Evolutionary conservation across 106 monocot genomes (phyloP).

Genomic region (Chionographis japonica): DNA sequence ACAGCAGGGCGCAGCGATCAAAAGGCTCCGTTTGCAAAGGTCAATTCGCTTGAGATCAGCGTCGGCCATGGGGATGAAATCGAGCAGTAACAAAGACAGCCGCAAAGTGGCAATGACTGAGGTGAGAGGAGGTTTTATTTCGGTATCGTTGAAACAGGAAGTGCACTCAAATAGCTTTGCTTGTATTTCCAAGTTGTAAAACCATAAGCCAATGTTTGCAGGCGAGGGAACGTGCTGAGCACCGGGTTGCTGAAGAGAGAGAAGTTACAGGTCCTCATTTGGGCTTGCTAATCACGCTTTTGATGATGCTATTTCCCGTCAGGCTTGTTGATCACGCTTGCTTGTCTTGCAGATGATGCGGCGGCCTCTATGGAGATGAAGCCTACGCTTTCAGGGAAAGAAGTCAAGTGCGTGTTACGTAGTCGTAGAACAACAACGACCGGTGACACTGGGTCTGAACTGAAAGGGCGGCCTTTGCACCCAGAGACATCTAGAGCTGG

Average conservation of each 20-base stretch:
- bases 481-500: no score
- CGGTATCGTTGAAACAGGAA: no score
- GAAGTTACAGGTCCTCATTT: not conserved
- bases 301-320: slow-evolving; percentile 1
- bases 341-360: slow-evolving; percentile 1
- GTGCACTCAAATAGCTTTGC: no score
- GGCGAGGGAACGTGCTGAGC: not conserved
- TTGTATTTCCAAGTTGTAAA: no score
- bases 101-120: not conserved
- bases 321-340: not conserved
- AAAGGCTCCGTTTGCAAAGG: slow-evolving; percentile 1
- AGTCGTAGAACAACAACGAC: no score
- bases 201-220: not conserved
- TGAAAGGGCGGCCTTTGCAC: no score
- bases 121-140: not conserved
- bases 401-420: no score
- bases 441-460: no score
- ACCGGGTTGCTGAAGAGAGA: not conserved
- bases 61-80: not conserved
- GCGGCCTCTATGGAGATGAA: not conserved
- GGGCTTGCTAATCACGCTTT: not conserved
- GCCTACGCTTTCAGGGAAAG: not conserved
- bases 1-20: slow-evolving; percentile 14
- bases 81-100: not conserved
- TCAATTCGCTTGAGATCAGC: no score